A percentile compares a stretch with the other conserved stretches of the same genome.
Evolutionary conservation across 2,329 filamentous ascomycete genomes (phyloP).

Genomic region (Venturia effusa): DNA sequence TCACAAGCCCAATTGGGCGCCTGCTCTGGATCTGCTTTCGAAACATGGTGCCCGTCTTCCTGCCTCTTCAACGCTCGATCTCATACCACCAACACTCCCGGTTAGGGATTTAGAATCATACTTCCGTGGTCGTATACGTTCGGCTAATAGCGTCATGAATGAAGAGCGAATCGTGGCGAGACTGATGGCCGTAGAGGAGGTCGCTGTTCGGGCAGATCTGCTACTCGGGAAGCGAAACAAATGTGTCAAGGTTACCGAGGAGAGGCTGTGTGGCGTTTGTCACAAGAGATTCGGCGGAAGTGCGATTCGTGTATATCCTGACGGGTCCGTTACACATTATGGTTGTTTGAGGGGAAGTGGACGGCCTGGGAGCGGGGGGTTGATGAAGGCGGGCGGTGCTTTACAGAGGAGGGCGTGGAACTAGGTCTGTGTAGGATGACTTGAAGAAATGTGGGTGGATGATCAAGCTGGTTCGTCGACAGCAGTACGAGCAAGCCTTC

Average conservation of each 20-base stretch:
- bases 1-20: slow-evolving; percentile 60
- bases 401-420: not conserved
- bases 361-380: slow-evolving; percentile 7
- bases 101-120: slow-evolving; percentile 76
- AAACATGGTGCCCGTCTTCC: slow-evolving; percentile 87
- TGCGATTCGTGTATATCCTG: slow-evolving; percentile 80
- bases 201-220: slow-evolving; percentile 63
- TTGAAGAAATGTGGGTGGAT: too few relatives aligned
- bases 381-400: not conserved
- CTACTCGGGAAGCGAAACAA: slow-evolving; percentile 56
- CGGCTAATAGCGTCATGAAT: slow-evolving; percentile 71
- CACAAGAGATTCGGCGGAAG: slow-evolving; percentile 86
- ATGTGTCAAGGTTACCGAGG: slow-evolving; percentile 74
- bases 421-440: not conserved
- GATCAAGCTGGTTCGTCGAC: too few relatives aligned
- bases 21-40: slow-evolving; percentile 78
- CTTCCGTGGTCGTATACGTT: slow-evolving; percentile 81
- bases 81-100: slow-evolving; percentile 73
- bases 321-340: slow-evolving; percentile 43
- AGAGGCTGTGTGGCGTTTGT: slow-evolving; percentile 82
- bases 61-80: slow-evolving; percentile 69
- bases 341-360: slow-evolving; percentile 31
- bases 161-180: slow-evolving; percentile 68
- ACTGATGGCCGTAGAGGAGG: slow-evolving; percentile 66
- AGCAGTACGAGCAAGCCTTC: too few relatives aligned